Base-by-base conservation (phyloP, 208 protist genomes). In the Wallacemonas sp. region DNA sequence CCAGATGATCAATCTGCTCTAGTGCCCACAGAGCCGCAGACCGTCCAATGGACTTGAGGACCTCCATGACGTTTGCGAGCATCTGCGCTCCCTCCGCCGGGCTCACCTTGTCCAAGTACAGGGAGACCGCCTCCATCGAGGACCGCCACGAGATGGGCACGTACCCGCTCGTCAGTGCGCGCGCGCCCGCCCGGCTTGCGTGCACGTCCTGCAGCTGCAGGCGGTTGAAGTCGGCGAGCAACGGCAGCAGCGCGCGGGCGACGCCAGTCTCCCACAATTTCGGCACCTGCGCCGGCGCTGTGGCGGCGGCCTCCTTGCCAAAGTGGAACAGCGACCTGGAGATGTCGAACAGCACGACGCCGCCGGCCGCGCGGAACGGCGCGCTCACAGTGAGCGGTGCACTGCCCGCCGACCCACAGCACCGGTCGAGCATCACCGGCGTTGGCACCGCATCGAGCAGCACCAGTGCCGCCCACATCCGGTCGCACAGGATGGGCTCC, bases 241-340 rank as follows among this genome's bases (percentile, higher is more conserved):
- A 55, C 4, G 88, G 87, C 23, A 93, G 45, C 10, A 87, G 50
- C 10, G 78, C 66, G 3, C 54, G 22, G 28, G 76, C 33, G 3
- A 91, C 69, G 25, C 77, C 80, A 4, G 29, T 20, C 1, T 55
- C 61, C 87, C 87, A 89, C 32, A 93, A 22, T 25, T 63, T 50
- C 57, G 45, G 44, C 32, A 75, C 59, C 54, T 26, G 16, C 36
- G 25, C 42, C 28, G 50, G 59, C n/a, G 54, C 44, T 36, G 67
- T 46, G 4, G 31, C 49, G 46, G 54, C 5, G 14, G 76, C 77
- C 31, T 81, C 55, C 16, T 71, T 76, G 11, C 65, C 64, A 49
- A 92, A 84, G 65, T 91, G 77, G 2, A 75, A 57, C 7, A 94
- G 61, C 18, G 86, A 82, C 32, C 91, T 80, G 2, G 83, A 76